These are phyloP conservation scores for Psilocybe cyanescens DNA, from an alignment of 768 basidiomycete species.

Conservation along the genomic window DNA sequence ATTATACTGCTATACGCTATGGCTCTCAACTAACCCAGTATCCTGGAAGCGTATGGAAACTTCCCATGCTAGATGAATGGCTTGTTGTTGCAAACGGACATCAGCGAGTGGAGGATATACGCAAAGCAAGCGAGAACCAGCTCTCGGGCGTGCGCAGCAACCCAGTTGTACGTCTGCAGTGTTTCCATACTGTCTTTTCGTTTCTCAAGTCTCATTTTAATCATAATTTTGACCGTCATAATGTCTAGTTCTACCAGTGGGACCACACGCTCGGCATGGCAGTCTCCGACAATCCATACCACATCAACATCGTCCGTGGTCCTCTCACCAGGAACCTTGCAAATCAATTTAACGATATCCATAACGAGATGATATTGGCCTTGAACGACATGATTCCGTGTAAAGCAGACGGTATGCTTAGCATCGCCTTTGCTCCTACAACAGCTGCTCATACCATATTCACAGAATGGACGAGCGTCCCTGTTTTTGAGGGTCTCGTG, in stretches of 20 bases:
- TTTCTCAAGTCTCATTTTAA: neutral
- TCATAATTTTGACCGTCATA: neutral
- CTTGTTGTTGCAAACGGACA: slow-evolving; percentile 40
- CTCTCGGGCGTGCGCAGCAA: slow-evolving; percentile 32
- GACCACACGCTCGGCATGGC: slow-evolving; percentile 37
- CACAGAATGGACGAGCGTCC: slow-evolving; percentile 11
- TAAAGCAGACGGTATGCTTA: slow-evolving; percentile 11
- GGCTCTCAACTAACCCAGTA: slow-evolving; percentile 13
- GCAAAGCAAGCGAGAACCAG: slow-evolving; percentile 35
- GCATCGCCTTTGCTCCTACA: neutral
- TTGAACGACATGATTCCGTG: slow-evolving; percentile 42
- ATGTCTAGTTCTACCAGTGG: slow-evolving; percentile 29
- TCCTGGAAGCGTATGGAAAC: slow-evolving; percentile 22
- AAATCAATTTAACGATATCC: slow-evolving; percentile 37
- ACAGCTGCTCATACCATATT: neutral
- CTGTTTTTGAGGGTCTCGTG: slow-evolving; percentile 14
- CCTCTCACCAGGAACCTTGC: slow-evolving; percentile 39
- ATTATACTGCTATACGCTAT: neutral
- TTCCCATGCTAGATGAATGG: slow-evolving; percentile 22
- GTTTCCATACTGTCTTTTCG: neutral
- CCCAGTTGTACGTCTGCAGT: slow-evolving; percentile 25
- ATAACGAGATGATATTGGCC: slow-evolving; percentile 49
- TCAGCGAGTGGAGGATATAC: slow-evolving; percentile 51
- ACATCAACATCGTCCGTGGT: slow-evolving; percentile 36
- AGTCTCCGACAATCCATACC: slow-evolving; percentile 36